Evolutionary conservation across 352 stramenopile genomes (phyloP).

Genomic region (Stephanocyclus meneghinianus): DNA sequence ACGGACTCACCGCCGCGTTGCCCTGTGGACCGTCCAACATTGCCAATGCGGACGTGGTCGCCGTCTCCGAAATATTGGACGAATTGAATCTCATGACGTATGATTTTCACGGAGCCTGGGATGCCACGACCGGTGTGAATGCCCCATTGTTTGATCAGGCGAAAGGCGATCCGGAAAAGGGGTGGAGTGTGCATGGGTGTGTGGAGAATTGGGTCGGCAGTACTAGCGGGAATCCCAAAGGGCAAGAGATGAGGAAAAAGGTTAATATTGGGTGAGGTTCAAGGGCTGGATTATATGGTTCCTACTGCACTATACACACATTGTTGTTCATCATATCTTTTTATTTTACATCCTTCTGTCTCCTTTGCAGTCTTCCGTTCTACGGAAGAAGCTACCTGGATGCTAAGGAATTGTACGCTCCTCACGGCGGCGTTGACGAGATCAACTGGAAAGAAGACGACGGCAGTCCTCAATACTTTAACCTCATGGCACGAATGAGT

Average conservation of each 20-base stretch:
- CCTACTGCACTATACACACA: neutral
- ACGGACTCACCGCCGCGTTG: conserved; percentile 26
- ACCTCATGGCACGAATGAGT: conserved; percentile 14
- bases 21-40: conserved; percentile 31
- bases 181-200: conserved; percentile 23
- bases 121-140: conserved; percentile 24
- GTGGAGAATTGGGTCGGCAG: conserved; percentile 27
- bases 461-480: conserved; percentile 24
- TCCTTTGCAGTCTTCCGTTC: neutral
- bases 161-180: neutral
- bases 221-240: conserved; percentile 1
- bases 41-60: conserved; percentile 8
- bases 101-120: conserved; percentile 32
- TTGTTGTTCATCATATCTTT: neutral
- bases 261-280: conserved; percentile 13
- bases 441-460: conserved; percentile 27
- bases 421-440: conserved; percentile 14
- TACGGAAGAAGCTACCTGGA: conserved; percentile 12
- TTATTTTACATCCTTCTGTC: neutral
- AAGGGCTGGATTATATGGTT: too few species aligned
- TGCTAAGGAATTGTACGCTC: conserved; percentile 3
- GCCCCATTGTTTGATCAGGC: conserved; percentile 33
- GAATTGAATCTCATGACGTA: conserved; percentile 38
- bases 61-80: conserved; percentile 15
- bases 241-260: conserved; percentile 6